phyloP scores from a whole-genome alignment of 768 basidiomycete species.

The Naganishia antarctica region DNA sequence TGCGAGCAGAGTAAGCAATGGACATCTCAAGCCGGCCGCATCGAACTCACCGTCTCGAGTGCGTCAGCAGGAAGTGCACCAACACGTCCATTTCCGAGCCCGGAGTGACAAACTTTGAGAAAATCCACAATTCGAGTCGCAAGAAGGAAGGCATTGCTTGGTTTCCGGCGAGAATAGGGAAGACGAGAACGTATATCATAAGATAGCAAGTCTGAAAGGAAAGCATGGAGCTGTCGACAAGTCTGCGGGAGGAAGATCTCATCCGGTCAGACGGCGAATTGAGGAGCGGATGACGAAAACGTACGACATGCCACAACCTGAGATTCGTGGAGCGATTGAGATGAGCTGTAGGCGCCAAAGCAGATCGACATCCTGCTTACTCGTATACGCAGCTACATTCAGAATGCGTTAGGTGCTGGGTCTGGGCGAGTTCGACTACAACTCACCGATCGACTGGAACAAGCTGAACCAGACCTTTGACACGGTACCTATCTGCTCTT shows the following conservation, averaged over 20 bases:
- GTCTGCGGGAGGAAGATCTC: slow-evolving; percentile 27
- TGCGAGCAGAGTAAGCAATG: neutral
- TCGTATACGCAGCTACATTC: slow-evolving; percentile 1
- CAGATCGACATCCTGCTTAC: neutral
- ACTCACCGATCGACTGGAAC: slow-evolving; percentile 29
- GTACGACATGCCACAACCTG: slow-evolving; percentile 17
- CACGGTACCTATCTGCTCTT: slow-evolving; percentile 33
- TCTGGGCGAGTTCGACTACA: neutral
- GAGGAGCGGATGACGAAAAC: neutral
- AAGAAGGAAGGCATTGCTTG: slow-evolving; percentile 44
- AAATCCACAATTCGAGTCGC: slow-evolving; percentile 39
- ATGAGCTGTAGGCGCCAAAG: no score
- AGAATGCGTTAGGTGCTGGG: neutral
- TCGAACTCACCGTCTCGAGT: slow-evolving; percentile 39
- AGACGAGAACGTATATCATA: slow-evolving; percentile 34
- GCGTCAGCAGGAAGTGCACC: slow-evolving; percentile 44
- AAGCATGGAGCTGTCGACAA: slow-evolving; percentile 38
- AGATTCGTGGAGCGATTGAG: neutral
- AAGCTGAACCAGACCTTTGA: slow-evolving; percentile 39
- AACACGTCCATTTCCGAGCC: slow-evolving; percentile 36
- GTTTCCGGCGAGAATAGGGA: slow-evolving; percentile 41
- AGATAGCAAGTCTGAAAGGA: slow-evolving; percentile 39
- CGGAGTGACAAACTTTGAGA: slow-evolving; percentile 35
- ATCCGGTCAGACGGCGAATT: neutral
- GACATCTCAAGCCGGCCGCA: no score